Evolutionary conservation across 2,329 filamentous ascomycete genomes (phyloP).

Genomic region (Trichoderma citrinoviride): DNA sequence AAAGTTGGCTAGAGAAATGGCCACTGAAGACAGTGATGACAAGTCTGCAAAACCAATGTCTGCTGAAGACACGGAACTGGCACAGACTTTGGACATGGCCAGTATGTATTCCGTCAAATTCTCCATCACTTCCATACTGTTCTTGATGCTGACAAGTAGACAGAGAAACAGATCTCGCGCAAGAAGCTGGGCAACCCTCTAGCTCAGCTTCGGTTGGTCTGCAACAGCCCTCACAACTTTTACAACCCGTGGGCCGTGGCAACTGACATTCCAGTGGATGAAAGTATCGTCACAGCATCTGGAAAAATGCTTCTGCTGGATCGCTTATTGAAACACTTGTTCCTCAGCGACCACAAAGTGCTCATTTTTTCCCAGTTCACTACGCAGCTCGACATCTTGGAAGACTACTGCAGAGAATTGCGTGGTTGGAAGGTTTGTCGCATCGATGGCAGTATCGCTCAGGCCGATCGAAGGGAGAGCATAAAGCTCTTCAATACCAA

Average conservation of each 20-base stretch:
- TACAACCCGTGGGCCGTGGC: conserved; percentile 80
- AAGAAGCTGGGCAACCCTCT: conserved; percentile 94
- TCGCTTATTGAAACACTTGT: conserved; percentile 72
- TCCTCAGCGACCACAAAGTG: conserved; percentile 77
- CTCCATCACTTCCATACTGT: not conserved
- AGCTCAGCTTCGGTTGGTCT: conserved; percentile 87
- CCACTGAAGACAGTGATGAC: conserved; percentile 40
- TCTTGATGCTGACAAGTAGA: conserved; percentile 28
- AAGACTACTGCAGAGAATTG: conserved; percentile 77
- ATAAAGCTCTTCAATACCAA: conserved; percentile 72
- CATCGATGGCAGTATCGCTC: conserved; percentile 84
- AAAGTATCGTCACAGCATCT: conserved; percentile 78
- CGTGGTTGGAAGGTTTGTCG: conserved; percentile 79
- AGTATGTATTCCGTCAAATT: conserved; percentile 52
- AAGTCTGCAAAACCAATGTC: conserved; percentile 36
- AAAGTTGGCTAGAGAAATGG: conserved; percentile 65
- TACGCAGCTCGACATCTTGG: conserved; percentile 84
- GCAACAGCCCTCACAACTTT: conserved; percentile 94
- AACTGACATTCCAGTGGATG: conserved; percentile 63
- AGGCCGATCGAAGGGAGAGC: conserved; percentile 66
- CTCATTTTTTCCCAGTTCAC: conserved; percentile 97
- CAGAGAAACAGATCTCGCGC: conserved; percentile 76
- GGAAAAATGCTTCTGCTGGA: conserved; percentile 97
- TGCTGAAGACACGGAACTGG: conserved; percentile 61
- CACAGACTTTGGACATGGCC: conserved; percentile 70